Base-by-base conservation (phyloP, 441 rosid species). In the Arabidopsis hybrid region DNA sequence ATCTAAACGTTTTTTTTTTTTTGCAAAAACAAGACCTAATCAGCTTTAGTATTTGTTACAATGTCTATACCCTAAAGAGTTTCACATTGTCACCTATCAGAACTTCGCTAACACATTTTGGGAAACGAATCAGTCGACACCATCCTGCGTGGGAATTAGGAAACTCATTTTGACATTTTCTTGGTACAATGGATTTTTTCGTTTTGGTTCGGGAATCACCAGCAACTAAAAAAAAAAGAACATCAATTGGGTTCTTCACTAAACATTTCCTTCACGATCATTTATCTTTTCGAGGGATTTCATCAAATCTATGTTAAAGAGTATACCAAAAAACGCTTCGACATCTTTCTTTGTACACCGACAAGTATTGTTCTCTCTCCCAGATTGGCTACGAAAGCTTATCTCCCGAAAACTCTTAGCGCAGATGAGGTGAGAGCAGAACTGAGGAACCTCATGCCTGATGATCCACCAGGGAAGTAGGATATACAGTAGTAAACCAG, bases 401-500 rank as follows among this genome's bases (percentile, higher is more conserved):
- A 90, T 78, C 93, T 80, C 65, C 96, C 85, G 6, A 85, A 88
- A 62, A 91, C 83, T 81, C 85, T 81, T 79, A 86, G 69, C 46
- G 85, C 81, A 16, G 91, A 84, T 38, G 93, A 85, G 63, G 87
- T 83, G 16, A 90, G 86, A 46, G 88, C 78, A 31, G 96, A 87
- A 4, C 86, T 68, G 40, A 88, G 85, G 73, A 90, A 90, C 73
- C 81, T 87, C 89, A 90, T 79, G 62, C 91, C 91, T 0, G 93
- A 61, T 67, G 96, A 87, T 67, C 96, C 93, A 68, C 96, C 96
- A 43, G 93, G 96, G 72, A 86, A 86, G 85, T 86, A 88, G 45
- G 95, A 88, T 67, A 89, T 75, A 47, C 88, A 88, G 39, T 89
- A 89, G 82, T 89, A 89, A 45, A 75, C 80, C 74, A 89, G 86